Base-by-base conservation (phyloP, 2,329 filamentous ascomycete genomes). In the Rhynchosporium secalis region DNA sequence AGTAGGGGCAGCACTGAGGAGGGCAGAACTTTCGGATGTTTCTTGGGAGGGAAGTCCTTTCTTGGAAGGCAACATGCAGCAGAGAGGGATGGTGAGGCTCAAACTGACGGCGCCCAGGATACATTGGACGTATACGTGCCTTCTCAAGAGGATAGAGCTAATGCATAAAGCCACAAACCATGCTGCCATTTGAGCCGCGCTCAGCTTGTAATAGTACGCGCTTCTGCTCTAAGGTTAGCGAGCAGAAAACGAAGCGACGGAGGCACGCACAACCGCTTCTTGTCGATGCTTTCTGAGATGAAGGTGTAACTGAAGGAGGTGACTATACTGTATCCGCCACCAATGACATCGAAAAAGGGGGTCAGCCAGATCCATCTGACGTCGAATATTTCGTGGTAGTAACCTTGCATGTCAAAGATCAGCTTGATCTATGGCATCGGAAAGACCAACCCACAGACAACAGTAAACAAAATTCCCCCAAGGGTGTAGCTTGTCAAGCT, bases 311-410 rank as follows among this genome's bases (percentile, higher is more conserved):
- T 28, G 31, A 65, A 65, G 6, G 65, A 65, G 4, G 38, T 46
- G 7, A 65, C 36, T 2, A 67, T 62, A 2, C 64, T 46, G 5
- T 49, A 29, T n/a, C 65, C 63, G 10, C 65, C 65, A 12, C 65
- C 63, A 36, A 65, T 33, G 5, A 64, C 60, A 36, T 65, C 62
- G 38, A 67, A 59, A 3, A 67, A 51, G 12, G 65, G 63, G 2
- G 56, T 59, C 36, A 63, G 41, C 45, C 62, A 67, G 20, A 67
- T 64, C 63, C 57, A 67, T 58, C 62, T 56, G 10, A 67, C 59
- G 49, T 67, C 61, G 46, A 66, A 64, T 4, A 52, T 28, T n/a
- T 56, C 41, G 28, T 60, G 60, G 46, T 52, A 64, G 33, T 65
- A 67, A 29, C 65, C 65, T 65, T 40, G 7, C 12, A 28, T 38